phyloP scores from a whole-genome alignment of 768 basidiomycete genomes.

The Suillus clintonianus region DNA sequence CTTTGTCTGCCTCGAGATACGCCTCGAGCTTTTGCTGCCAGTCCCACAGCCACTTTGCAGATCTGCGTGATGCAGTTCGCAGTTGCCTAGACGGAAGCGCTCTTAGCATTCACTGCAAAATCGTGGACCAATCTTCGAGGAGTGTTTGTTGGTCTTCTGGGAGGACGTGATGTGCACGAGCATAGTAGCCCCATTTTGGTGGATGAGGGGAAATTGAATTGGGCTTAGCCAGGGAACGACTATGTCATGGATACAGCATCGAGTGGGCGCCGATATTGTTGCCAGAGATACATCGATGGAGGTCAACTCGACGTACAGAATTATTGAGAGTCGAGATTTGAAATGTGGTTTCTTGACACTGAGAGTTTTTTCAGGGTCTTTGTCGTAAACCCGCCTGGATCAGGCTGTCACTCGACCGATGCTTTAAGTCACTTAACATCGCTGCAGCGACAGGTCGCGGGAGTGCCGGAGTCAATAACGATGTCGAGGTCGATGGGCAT shows the following conservation, averaged over 20 bases:
- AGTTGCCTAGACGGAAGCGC: not conserved
- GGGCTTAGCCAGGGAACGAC: not conserved
- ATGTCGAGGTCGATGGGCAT: no score
- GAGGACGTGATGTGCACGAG: slow-evolving; percentile 64
- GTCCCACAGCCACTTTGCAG: slow-evolving; percentile 71
- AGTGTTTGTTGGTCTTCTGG: slow-evolving; percentile 8
- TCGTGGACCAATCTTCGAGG: not conserved
- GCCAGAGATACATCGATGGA: not conserved
- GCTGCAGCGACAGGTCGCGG: no score
- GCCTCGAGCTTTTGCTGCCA: slow-evolving; percentile 49
- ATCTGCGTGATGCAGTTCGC: slow-evolving; percentile 39
- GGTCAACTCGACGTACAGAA: not conserved
- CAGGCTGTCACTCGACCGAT: no score
- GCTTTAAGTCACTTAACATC: no score
- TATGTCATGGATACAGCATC: not conserved
- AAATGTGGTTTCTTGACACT: no score
- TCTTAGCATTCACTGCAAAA: no score
- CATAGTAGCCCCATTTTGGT: not conserved
- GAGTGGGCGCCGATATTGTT: not conserved
- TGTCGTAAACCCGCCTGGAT: no score
- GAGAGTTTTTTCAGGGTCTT: no score
- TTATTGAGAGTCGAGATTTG: no score
- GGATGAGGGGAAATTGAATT: not conserved
- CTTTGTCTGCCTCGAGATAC: slow-evolving; percentile 51
- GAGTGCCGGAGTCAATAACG: no score